Percentiles rank a stretch among this genome's conserved stretches.
phyloP scores from a whole-genome alignment of 352 stramenopile species.

The Globisporangium cederbergense region DNA sequence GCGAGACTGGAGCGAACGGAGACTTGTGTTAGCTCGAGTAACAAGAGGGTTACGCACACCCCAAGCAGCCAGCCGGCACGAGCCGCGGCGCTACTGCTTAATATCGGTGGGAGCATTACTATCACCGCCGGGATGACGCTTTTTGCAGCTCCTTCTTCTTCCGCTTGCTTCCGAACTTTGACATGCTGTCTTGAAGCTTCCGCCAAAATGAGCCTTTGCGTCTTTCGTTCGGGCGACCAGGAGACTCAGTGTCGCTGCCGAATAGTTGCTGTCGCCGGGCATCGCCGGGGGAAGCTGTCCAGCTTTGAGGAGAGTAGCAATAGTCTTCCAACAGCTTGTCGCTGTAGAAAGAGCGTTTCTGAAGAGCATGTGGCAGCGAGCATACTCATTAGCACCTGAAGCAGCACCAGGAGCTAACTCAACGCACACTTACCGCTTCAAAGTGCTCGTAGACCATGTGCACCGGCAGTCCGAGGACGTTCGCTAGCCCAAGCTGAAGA shows the following conservation, averaged over 20 bases:
- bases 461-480: conserved; percentile 60
- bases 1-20: too few relatives aligned
- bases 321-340: conserved; percentile 82
- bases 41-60: too few relatives aligned
- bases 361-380: background rate
- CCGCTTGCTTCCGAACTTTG: conserved; percentile 57
- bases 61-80: too few relatives aligned
- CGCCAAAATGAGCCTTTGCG: conserved; percentile 58
- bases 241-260: conserved; percentile 57
- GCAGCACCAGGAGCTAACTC: background rate
- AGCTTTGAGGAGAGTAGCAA: conserved; percentile 82
- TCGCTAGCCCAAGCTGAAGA: conserved; percentile 74
- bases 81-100: too few relatives aligned
- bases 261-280: conserved; percentile 67
- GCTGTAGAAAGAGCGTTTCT: conserved; percentile 80
- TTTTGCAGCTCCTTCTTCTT: conserved; percentile 34
- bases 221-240: conserved; percentile 28
- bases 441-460: conserved; percentile 74
- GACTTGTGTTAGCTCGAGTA: too few relatives aligned
- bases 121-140: conserved; percentile 3
- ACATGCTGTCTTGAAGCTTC: conserved; percentile 68
- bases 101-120: background rate
- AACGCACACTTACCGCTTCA: conserved; percentile 45
- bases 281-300: conserved; percentile 72
- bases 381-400: background rate